Conservation (phyloP, 345 rosid genomes). For the Brassica carinata region DNA sequence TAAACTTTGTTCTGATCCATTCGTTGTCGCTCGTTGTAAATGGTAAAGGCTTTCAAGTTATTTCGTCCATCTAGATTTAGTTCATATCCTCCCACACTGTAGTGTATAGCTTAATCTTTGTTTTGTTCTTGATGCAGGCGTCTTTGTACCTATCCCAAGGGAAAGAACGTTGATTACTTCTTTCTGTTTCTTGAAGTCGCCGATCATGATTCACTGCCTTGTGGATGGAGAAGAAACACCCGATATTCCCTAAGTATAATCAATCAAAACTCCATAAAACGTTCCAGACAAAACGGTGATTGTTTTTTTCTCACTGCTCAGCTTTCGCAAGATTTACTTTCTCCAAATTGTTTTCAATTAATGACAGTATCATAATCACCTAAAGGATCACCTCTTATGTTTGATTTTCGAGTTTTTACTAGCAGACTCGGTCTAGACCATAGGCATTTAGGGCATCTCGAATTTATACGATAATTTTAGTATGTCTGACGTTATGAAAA, state of each 20-base stretch:
- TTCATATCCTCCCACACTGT: neutral
- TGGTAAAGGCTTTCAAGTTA: conserved; percentile 4
- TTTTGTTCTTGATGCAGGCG: conserved; percentile 47
- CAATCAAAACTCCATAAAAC: conserved; percentile 43
- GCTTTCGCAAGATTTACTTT: neutral
- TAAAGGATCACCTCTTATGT: neutral
- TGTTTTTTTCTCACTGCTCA: neutral
- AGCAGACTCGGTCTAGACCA: neutral
- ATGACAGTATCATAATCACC: neutral
- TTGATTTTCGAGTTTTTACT: neutral
- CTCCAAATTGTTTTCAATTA: neutral
- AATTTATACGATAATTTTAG: neutral
- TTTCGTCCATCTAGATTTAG: neutral
- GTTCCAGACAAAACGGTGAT: conserved; percentile 12
- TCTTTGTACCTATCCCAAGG: conserved; percentile 63
- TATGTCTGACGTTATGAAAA: neutral
- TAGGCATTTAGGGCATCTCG: neutral
- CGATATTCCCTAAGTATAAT: conserved; percentile 64
- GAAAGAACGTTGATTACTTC: conserved; percentile 62
- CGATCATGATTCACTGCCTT: conserved; percentile 55
- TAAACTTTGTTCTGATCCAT: neutral
- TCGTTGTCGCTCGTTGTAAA: neutral
- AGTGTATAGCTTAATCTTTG: neutral
- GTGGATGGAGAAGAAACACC: conserved; percentile 76
- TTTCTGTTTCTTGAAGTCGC: conserved; percentile 58